Percentiles rank a stretch among this genome's conserved stretches.
Evolutionary conservation across 768 basidiomycete species (phyloP).

Genomic region (Mycena venus): DNA sequence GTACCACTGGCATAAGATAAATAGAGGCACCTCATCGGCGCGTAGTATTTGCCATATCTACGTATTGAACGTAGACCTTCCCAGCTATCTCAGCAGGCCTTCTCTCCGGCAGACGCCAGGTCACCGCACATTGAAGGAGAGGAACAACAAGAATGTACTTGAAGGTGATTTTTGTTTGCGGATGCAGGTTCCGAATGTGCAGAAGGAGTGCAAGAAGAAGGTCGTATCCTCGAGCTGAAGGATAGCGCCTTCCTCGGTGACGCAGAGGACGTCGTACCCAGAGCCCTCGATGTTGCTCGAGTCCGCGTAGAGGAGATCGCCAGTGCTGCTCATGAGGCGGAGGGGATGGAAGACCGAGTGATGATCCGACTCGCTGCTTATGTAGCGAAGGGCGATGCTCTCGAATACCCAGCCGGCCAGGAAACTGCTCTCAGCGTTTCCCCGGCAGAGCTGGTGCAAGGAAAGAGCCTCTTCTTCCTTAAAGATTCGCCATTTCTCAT

Average conservation of each 20-base stretch:
- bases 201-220: not conserved
- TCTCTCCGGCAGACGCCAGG: not conserved
- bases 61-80: not conserved
- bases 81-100: not conserved
- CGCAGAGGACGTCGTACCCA: not conserved
- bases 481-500: not conserved
- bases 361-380: not conserved
- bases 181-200: too few species aligned
- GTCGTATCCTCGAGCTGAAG: not conserved
- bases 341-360: not conserved
- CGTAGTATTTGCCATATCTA: constrained; percentile 11
- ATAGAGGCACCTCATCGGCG: too few species aligned
- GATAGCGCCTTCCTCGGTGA: not conserved
- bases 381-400: not conserved
- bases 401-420: not conserved
- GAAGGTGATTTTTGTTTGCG: not conserved
- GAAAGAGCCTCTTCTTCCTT: not conserved
- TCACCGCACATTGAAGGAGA: not conserved
- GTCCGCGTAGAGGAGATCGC: not conserved
- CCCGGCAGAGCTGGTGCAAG: not conserved
- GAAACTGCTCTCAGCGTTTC: not conserved
- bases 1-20: too few species aligned
- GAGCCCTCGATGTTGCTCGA: not conserved
- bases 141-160: not conserved
- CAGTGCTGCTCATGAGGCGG: not conserved